A percentile compares a stretch with the other conserved stretches of the same genome.
Conservation (phyloP, 225 moss, liverwort and hornwort species). For the Climacium dendroides region DNA sequence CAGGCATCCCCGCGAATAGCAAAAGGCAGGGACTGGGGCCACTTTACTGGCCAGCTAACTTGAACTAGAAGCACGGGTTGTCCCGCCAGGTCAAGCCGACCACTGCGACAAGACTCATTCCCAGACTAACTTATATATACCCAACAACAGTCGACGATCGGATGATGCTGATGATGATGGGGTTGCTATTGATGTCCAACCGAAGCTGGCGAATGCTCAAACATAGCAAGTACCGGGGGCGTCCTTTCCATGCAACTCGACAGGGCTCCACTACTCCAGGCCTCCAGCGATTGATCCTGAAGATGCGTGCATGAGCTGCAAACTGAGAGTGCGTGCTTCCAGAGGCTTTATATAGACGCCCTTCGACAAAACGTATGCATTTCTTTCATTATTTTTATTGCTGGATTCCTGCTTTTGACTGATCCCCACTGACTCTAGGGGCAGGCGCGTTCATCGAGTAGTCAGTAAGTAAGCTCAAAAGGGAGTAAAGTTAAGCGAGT, state of each 20-base stretch:
- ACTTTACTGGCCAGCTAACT: not conserved
- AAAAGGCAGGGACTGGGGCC: not conserved
- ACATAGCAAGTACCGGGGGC: not conserved
- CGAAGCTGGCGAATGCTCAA: not conserved
- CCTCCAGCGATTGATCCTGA: not conserved
- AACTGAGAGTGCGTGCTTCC: not conserved
- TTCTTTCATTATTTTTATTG: not conserved
- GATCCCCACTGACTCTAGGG: not conserved
- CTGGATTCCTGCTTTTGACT: not conserved
- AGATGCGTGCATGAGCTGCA: not conserved
- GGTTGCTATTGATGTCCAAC: not conserved
- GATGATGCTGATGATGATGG: not conserved
- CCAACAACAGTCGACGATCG: not conserved
- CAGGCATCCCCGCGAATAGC: not conserved
- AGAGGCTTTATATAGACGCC: conserved; percentile 23
- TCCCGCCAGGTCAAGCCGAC: conserved; percentile 16
- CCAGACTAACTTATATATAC: not conserved
- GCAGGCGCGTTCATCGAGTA: not conserved
- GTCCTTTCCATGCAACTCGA: not conserved
- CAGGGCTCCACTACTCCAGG: not conserved
- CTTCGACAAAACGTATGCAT: not conserved
- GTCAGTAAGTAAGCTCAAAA: not conserved
- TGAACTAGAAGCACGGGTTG: not conserved
- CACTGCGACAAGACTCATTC: not conserved
- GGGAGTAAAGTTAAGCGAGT: not conserved